phyloP scores from a whole-genome alignment of 2,329 filamentous ascomycete genomes.

The Pseudogymnoascus sp. region DNA sequence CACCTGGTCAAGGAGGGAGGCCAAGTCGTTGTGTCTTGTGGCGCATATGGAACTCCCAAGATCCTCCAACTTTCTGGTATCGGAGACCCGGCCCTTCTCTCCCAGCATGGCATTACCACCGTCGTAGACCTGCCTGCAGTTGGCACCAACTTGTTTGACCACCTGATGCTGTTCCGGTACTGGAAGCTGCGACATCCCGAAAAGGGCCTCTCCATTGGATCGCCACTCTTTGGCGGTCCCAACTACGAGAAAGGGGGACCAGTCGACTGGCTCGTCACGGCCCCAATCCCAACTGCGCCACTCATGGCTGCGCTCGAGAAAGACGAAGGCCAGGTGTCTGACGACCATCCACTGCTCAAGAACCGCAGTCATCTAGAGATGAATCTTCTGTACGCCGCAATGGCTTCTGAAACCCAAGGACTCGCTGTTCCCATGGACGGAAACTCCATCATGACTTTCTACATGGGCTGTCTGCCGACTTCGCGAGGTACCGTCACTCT shows the following conservation, averaged over 20 bases:
- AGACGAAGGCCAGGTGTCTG: not conserved
- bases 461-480: slow-evolving; percentile 13
- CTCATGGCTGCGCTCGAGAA: slow-evolving; percentile 9
- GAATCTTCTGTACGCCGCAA: not conserved
- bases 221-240: slow-evolving; percentile 8
- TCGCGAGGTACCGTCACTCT: slow-evolving; percentile 15
- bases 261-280: slow-evolving; percentile 13
- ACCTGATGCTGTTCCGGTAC: slow-evolving; percentile 11
- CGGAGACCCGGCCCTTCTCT: slow-evolving; percentile 15
- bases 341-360: not conserved
- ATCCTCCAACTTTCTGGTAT: slow-evolving; percentile 28
- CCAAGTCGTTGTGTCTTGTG: slow-evolving; percentile 32
- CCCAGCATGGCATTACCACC: slow-evolving; percentile 13
- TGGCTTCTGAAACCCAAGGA: not conserved
- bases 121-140: slow-evolving; percentile 33
- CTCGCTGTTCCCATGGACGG: slow-evolving; percentile 13
- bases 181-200: slow-evolving; percentile 16
- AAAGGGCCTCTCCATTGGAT: slow-evolving; percentile 12
- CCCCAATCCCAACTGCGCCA: not conserved
- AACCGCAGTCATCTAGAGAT: not conserved
- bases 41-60: slow-evolving; percentile 22
- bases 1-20: not conserved
- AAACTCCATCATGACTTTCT: slow-evolving; percentile 10
- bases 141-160: slow-evolving; percentile 15
- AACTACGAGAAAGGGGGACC: slow-evolving; percentile 11